Evolutionary conservation across 345 rosid genomes (phyloP), one percentile per base, ranked within the genome.

Genomic region (Trapa incisa): DNA sequence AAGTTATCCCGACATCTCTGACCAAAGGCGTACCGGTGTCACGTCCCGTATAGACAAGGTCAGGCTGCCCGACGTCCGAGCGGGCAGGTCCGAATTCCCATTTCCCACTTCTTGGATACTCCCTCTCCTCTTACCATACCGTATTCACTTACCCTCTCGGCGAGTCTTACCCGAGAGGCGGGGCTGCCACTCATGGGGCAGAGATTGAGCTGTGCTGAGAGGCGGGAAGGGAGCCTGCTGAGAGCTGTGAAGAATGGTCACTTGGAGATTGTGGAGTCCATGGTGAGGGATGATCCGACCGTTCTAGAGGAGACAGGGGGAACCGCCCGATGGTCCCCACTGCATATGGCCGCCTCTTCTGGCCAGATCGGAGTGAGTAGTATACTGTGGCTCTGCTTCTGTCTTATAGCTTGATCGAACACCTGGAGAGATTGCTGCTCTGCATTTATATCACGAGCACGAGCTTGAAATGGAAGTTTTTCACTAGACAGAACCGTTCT

Each of bases 291-390:
- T 75, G 86, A 95, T 62, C 87, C 97, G 4, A 71, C 73, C 66
- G 80, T 86, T 29, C 64, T 84, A 61, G 71, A 75, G 42, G 82
- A 85, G 60, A 78, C 83, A 32, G 85, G 89, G 71, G 70, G 77
- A 52, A 85, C 86, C 73, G 93, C 88, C 82, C 93, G 89, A 48
- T 89, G 89, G 75, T 94, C 91, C 70, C 71, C 83, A 54, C 88
- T 94, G 60, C 99, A 94, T 71, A 76, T 94, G 68, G 97, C 99
- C 65, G 99, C 99, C 68, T 92, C 97, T 65, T 81, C 79, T 83
- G 99, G 91, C 81, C 96, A 83, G 92, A 86, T 94, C 89, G 89
- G 91, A 90, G 99, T 94, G 52, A 65, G 67, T 50, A 45, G 29
- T 22, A 22, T 22, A 22, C 29, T 22, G 29, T 29, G 37, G 6